Conservation (phyloP, 1,139 yeast species). For the Nakaseomyces kungkrabaensis region DNA sequence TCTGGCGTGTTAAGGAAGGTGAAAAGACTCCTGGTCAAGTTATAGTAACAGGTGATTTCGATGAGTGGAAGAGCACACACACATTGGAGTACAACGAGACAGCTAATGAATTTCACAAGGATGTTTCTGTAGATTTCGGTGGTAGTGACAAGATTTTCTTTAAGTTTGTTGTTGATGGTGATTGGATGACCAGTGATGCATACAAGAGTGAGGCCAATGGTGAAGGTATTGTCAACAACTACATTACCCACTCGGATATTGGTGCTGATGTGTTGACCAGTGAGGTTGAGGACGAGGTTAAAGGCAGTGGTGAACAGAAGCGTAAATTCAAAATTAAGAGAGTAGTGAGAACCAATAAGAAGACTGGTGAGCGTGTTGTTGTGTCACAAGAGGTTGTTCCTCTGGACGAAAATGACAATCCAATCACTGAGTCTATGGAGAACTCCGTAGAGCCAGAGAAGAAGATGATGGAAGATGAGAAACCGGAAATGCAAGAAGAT, state of each 20-base stretch:
- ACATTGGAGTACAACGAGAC: constrained; percentile 12
- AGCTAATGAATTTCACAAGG: background rate
- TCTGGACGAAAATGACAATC: constrained; percentile 18
- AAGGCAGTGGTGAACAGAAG: constrained; percentile 28
- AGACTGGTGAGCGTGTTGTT: constrained; percentile 32
- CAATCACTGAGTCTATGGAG: constrained; percentile 3
- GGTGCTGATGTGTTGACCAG: background rate
- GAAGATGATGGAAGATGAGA: background rate
- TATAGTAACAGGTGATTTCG: constrained; percentile 68
- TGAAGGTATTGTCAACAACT: constrained; percentile 55
- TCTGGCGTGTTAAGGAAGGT: constrained; percentile 1
- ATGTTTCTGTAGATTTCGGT: constrained; percentile 37
- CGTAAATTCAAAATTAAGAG: constrained; percentile 29
- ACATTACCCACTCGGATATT: constrained; percentile 33
- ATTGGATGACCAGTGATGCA: constrained; percentile 46
- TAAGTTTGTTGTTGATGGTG: constrained; percentile 69
- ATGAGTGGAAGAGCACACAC: constrained; percentile 59
- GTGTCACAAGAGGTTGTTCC: constrained; percentile 27
- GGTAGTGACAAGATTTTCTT: constrained; percentile 39
- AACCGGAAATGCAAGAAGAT: background rate
- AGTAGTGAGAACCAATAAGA: constrained; percentile 31
- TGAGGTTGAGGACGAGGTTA: constrained; percentile 38
- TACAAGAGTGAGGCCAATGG: constrained; percentile 38
- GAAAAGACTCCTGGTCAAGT: constrained; percentile 45
- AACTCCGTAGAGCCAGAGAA: background rate